Evolutionary conservation across 2,329 filamentous ascomycete genomes (phyloP).

Genomic region (Colletotrichum noveboracense): DNA sequence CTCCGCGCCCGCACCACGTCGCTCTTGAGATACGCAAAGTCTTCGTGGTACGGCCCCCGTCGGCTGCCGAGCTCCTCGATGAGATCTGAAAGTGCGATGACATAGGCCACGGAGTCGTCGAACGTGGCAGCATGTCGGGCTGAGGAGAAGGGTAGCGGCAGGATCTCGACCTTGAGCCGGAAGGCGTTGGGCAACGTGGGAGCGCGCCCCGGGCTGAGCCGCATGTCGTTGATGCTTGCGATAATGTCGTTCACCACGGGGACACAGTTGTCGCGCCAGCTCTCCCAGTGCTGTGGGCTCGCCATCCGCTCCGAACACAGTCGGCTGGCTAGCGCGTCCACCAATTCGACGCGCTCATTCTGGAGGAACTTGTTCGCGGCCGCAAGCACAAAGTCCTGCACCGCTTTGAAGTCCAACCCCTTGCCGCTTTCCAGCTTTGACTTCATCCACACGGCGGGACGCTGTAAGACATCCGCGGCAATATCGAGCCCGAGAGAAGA

Average conservation of each 20-base stretch:
- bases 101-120: neutral
- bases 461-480: neutral
- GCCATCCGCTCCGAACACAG: neutral
- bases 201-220: neutral
- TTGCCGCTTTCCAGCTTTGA: neutral
- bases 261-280: slow-evolving; percentile 25
- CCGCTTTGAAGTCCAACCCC: neutral
- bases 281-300: neutral
- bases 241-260: slow-evolving; percentile 26
- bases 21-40: slow-evolving; percentile 23
- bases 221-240: slow-evolving; percentile 6
- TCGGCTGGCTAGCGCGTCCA: neutral
- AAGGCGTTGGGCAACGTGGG: slow-evolving; percentile 24
- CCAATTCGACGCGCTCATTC: neutral
- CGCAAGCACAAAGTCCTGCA: neutral
- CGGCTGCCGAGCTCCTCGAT: slow-evolving; percentile 18
- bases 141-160: slow-evolving; percentile 20
- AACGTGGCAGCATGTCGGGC: neutral
- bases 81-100: slow-evolving; percentile 12
- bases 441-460: neutral
- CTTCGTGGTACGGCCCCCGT: slow-evolving; percentile 26
- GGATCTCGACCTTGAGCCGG: slow-evolving; percentile 8
- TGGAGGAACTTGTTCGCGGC: neutral
- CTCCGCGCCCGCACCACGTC: neutral
- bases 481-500: slow-evolving; percentile 1